phyloP scores from a whole-genome alignment of 1,284 basidiomycete species.

The Termitomyces sp. region DNA sequence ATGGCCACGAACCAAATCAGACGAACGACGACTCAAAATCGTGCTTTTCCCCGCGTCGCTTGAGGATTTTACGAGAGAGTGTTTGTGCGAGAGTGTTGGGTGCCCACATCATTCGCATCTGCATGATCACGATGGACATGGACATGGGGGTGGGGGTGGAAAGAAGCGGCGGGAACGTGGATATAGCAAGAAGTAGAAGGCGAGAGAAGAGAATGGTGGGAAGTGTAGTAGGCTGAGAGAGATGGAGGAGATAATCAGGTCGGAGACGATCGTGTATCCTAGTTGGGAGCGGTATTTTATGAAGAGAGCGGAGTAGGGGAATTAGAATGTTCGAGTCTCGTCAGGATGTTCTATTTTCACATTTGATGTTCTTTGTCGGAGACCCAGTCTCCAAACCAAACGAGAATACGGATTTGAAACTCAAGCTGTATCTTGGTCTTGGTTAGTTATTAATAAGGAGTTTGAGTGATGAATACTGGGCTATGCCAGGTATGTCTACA shows the following conservation, averaged over 20 bases:
- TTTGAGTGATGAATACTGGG: too few species aligned
- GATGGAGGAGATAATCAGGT: conserved; percentile 37
- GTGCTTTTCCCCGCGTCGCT: conserved; percentile 31
- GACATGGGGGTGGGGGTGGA: conserved; percentile 7
- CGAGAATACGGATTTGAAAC: background rate
- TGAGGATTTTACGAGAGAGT: conserved; percentile 7
- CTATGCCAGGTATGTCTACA: too few species aligned
- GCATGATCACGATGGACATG: background rate
- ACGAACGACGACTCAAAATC: conserved; percentile 50
- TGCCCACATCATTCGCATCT: background rate
- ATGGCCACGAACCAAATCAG: conserved; percentile 41
- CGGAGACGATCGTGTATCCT: conserved; percentile 47
- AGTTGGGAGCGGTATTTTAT: conserved; percentile 49
- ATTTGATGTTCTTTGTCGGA: background rate
- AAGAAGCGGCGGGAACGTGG: conserved; percentile 19
- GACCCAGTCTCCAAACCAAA: background rate
- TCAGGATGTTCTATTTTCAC: background rate
- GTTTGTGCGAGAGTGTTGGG: background rate
- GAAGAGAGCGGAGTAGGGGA: background rate
- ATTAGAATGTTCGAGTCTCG: background rate
- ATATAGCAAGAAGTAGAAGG: conserved; percentile 13
- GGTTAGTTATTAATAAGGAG: background rate
- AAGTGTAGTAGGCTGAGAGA: conserved; percentile 29
- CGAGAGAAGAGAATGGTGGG: conserved; percentile 9
- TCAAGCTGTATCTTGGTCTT: background rate